phyloP scores from a whole-genome alignment of 495 filamentous ascomycete species.

The Neurospora intermedia region DNA sequence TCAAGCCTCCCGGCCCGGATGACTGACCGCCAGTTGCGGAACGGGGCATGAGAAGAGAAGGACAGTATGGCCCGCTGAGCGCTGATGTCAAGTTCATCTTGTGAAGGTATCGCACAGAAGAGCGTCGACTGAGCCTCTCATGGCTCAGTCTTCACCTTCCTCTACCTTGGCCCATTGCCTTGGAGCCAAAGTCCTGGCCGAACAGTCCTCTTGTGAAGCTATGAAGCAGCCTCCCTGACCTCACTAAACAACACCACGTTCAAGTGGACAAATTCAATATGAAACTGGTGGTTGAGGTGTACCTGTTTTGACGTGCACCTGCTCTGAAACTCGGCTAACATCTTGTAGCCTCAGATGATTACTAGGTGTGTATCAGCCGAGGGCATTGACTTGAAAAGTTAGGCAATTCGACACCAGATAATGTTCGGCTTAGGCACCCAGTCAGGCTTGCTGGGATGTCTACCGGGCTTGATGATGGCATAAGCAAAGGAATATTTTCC shows the following conservation, averaged over 20 bases:
- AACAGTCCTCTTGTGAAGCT: neutral
- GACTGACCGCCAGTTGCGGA: constrained; percentile 12
- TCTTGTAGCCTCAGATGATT: no score
- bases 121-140: constrained; percentile 7
- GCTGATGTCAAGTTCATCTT: neutral
- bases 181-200: neutral
- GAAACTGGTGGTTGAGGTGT: no score
- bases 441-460: neutral
- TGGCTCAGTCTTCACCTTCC: constrained; percentile 2
- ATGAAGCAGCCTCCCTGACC: neutral
- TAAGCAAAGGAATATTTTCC: neutral
- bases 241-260: neutral
- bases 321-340: no score
- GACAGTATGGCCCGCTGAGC: neutral
- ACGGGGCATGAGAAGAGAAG: neutral
- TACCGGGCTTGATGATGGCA: neutral
- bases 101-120: constrained; percentile 3
- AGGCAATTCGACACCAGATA: neutral
- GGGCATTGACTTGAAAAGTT: no score
- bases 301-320: no score
- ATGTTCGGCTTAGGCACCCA: neutral
- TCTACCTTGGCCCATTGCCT: neutral
- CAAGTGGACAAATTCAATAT: no score
- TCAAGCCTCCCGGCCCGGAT: constrained; percentile 6
- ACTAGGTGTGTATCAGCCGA: no score